phyloP scores from a whole-genome alignment of 345 rosid species.

The Ceriops zippeliana region DNA sequence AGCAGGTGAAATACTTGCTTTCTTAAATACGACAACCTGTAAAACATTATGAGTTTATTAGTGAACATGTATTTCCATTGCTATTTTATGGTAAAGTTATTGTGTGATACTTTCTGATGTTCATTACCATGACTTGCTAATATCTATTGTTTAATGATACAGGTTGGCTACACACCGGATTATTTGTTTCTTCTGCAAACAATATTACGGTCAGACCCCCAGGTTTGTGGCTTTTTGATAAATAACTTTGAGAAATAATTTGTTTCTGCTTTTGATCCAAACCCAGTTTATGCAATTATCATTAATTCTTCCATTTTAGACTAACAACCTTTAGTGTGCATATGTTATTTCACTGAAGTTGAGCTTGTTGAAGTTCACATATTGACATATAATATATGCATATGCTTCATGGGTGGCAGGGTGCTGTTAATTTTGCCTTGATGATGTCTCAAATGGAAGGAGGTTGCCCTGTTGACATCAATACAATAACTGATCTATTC shows the following conservation, averaged over 20 bases:
- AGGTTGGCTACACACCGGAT: conserved; percentile 96
- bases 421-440: conserved; percentile 91
- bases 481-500: conserved; percentile 92
- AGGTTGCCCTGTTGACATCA: conserved; percentile 89
- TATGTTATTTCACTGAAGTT: too few species aligned
- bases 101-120: too few species aligned
- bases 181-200: conserved; percentile 96
- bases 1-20: conserved; percentile 51
- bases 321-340: too few species aligned
- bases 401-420: conserved; percentile 42
- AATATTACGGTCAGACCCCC: conserved; percentile 91
- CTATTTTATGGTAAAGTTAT: background rate
- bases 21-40: background rate
- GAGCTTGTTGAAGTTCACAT: too few species aligned
- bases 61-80: background rate
- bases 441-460: conserved; percentile 99
- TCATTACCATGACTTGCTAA: too few species aligned
- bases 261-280: too few species aligned
- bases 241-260: too few species aligned
- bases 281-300: too few species aligned
- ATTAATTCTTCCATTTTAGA: too few species aligned
- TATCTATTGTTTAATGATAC: conserved; percentile 1
- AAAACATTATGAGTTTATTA: background rate
- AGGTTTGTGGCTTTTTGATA: conserved; percentile 42
- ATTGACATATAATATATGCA: background rate